Conservation (phyloP, 352 stramenopile genomes). For the Pythium aristosporum region DNA sequence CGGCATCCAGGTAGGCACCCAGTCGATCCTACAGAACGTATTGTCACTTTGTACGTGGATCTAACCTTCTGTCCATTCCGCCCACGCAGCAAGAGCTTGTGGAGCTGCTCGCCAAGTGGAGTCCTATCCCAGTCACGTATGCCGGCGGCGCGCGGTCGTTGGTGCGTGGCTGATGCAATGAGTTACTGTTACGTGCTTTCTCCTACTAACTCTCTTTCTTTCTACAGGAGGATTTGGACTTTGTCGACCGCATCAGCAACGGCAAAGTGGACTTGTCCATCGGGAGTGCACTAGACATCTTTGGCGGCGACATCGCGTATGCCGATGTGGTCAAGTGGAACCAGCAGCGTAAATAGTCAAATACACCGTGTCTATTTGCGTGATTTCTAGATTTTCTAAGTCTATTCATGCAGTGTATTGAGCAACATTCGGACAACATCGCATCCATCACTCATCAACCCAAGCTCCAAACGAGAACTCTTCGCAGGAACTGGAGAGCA, state of each 20-base stretch:
- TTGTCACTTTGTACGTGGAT: too few relatives aligned
- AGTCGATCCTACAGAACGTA: too few relatives aligned
- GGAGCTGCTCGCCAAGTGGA: constrained; percentile 88
- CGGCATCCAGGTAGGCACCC: constrained; percentile 86
- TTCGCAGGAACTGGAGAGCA: neutral
- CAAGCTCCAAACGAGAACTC: neutral
- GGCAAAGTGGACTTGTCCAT: constrained; percentile 98
- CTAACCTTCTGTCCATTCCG: neutral
- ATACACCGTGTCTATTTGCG: constrained; percentile 5
- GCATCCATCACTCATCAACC: neutral
- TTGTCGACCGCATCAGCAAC: constrained; percentile 90
- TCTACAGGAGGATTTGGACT: constrained; percentile 89
- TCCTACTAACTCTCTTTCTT: neutral
- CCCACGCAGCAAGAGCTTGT: constrained; percentile 92
- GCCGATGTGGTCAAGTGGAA: constrained; percentile 93
- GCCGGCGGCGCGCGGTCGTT: constrained; percentile 93
- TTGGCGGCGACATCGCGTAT: constrained; percentile 94
- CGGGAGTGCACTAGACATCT: constrained; percentile 97
- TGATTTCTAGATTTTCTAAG: neutral
- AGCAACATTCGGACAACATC: constrained; percentile 4
- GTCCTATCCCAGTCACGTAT: constrained; percentile 96
- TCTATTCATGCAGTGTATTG: neutral
- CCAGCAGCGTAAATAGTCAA: constrained; percentile 24
- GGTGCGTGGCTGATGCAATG: constrained; percentile 31
- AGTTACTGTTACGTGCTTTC: neutral